Evolutionary conservation across 257 asterid species (phyloP), one percentile per base, ranked within the genome.

Genomic region (Jasminum sambac): DNA sequence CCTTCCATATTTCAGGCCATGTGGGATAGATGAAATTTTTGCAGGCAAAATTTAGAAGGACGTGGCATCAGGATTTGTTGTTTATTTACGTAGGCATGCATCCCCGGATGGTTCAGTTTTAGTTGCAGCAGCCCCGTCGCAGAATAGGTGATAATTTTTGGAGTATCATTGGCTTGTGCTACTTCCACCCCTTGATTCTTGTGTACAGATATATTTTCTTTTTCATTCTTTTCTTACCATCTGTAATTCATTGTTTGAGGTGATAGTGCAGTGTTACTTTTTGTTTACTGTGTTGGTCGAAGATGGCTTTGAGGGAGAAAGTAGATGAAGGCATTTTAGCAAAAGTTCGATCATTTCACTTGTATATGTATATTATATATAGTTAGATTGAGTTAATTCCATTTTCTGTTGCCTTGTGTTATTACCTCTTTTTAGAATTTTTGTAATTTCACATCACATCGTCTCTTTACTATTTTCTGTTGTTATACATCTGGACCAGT

Each of bases 21-120:
- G 82, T 88, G 99, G 98, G 99, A 95, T 81, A 77, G 95, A 79
- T 95, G 88, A 82, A 78, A 58, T 76, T 88, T 84, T 93, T 73
- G 87, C 83, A 80, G 89, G 66, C 72, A 63, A 26, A 75, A 63
- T 59, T 30, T 30, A 30, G 36, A 60, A 70, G 76, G 79, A 71
- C 59, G 68, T 72, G 72, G 80, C 73, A 21, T 76, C 57, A 50
- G 63, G 72, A 69, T 72, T 73, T 26, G 25, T 34, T 16, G 38
- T 64, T 64, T 39, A 63, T 38, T 9, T 1, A 19, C 69, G 36
- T 5, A 16, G 41, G 52, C 2, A 38, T 16, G 0, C 58, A 4
- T 6, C 9, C 13, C 61, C 80, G 36, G 78, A 57, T 39, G 60
- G 77, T 78, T 74, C 62, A 66, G 46, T 43, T 65, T 66, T 77